Evolutionary conservation across 2,329 filamentous ascomycete species (phyloP).

Genomic region (Magnaporthiopsis incrustans): DNA sequence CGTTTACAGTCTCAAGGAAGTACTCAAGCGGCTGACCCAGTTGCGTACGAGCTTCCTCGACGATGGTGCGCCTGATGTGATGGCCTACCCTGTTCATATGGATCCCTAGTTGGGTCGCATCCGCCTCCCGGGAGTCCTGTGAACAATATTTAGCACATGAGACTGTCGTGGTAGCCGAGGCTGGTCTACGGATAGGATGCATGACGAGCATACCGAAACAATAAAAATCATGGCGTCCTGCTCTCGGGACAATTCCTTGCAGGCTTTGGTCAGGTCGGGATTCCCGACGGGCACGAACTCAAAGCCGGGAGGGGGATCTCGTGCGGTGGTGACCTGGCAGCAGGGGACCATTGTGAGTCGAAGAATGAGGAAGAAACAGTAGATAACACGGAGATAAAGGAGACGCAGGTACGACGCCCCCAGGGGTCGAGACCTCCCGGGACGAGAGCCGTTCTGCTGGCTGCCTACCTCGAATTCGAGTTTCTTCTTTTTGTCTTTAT

Average conservation of each 20-base stretch:
- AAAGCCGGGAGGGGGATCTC: constrained; percentile 50
- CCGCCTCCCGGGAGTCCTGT: constrained; percentile 25
- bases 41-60: constrained; percentile 42
- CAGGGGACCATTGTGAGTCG: background rate
- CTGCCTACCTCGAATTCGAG: constrained; percentile 51
- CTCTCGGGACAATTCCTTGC: constrained; percentile 58
- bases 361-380: background rate
- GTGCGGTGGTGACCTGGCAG: constrained; percentile 42
- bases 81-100: constrained; percentile 53
- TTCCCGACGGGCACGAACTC: constrained; percentile 56
- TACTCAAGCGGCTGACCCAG: constrained; percentile 19
- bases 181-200: background rate
- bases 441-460: background rate
- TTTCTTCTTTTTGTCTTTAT: constrained; percentile 56
- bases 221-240: constrained; percentile 58
- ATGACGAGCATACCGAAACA: constrained; percentile 45
- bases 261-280: constrained; percentile 49
- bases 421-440: background rate
- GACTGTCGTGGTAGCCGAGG: background rate
- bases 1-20: constrained; percentile 2
- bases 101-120: constrained; percentile 30
- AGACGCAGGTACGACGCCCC: background rate
- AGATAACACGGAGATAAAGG: background rate
- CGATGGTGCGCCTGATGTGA: constrained; percentile 50
- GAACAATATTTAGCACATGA: background rate